Evolutionary conservation across 441 rosid species (phyloP).

Genomic region (Gossypium laxum): DNA sequence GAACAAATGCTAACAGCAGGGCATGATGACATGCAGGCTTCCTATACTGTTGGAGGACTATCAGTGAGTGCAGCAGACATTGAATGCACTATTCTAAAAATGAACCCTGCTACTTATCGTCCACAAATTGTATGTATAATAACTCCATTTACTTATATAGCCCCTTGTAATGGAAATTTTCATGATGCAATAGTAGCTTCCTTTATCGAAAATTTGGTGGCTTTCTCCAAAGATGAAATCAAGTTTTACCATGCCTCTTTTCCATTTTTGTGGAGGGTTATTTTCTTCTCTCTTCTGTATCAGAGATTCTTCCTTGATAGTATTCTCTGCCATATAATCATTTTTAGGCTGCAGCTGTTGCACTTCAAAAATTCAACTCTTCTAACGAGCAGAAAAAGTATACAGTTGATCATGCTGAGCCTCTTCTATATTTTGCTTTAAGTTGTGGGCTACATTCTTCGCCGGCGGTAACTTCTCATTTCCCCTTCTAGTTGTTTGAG

Average conservation of each 20-base stretch:
- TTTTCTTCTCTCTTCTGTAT: background rate
- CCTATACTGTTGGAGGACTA: constrained; percentile 56
- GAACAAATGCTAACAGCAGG: constrained; percentile 14
- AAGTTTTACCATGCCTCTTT: background rate
- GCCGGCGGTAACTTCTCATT: constrained; percentile 45
- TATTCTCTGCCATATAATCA: background rate
- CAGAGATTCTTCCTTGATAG: constrained; percentile 3
- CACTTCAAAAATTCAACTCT: constrained; percentile 20
- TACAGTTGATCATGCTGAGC: constrained; percentile 52
- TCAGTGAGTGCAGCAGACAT: constrained; percentile 53
- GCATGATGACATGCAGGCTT: constrained; percentile 36
- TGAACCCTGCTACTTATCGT: constrained; percentile 52
- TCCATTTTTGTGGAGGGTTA: background rate
- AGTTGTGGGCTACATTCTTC: constrained; percentile 64
- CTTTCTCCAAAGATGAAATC: background rate
- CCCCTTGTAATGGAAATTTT: background rate
- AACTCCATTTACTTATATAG: constrained; percentile 7
- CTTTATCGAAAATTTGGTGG: background rate
- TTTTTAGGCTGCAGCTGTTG: background rate
- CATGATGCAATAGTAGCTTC: background rate
- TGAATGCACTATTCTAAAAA: constrained; percentile 48
- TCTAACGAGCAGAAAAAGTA: constrained; percentile 38
- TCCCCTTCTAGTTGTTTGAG: background rate
- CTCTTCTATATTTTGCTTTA: constrained; percentile 50
- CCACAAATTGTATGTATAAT: constrained; percentile 47